Base-by-base conservation (phyloP, 495 filamentous ascomycete species). In the Entonaema liquescens region DNA sequence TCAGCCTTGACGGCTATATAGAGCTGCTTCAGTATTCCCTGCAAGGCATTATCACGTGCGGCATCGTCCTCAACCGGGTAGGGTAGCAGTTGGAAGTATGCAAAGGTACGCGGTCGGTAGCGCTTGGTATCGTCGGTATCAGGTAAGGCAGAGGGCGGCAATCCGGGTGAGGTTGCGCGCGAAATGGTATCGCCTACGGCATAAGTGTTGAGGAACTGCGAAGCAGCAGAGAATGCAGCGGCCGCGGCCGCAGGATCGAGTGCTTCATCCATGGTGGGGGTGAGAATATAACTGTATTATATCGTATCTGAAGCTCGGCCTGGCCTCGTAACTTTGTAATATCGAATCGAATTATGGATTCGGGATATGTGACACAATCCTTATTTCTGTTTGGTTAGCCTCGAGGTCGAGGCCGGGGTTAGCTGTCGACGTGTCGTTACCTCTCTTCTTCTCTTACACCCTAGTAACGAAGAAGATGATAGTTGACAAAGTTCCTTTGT, bases 1-100 rank as follows among this genome's bases (percentile, higher is more conserved):
- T 97, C 93, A 15, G 95, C 90, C 77, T 93, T 90, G 66, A 98
- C 86, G 28, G 94, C 86, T 74, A 97, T 90, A 76, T 97, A 98
- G 26, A 99, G 90, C 71, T 97, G 91, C 74, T 92, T 93, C 74
- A 98, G 81, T 64, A 97, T 97, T 79, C 94, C 92, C 8, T 89
- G 84, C 50, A 98, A 82, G 56, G 92, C 92, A 21, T 83, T 83
- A 74, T 92, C 88, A 60, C 93, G 84, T 77, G 93, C 87, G 19
- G 82, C 70, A 59, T 93, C 89, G 59, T 91, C 88, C 78, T 99
- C 96, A 31, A 92, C 88, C 40, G 87, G 76, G 75, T 97, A 99
- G 31, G 96, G 96, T 29, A 99, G 88, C 68, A 93, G 90, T 66
- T 89, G 82, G 77, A 92, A 92, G 81, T 98, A 99, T 59, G 92